Conservation (phyloP, 73 alveolate genomes). For the Urostyla sp. region DNA sequence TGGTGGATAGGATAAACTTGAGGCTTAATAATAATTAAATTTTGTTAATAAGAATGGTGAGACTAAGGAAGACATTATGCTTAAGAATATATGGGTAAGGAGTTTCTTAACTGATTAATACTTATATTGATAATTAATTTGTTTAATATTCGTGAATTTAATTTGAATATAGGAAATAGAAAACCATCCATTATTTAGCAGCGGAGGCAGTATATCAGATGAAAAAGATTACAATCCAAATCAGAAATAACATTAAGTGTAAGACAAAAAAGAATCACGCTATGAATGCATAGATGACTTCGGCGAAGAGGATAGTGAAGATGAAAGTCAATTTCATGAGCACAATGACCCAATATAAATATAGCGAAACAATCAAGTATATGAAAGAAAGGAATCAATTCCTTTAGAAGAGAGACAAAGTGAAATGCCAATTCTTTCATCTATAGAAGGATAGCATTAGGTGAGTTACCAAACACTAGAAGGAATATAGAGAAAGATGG, state of each 20-base stretch:
- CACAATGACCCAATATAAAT: too few relatives aligned
- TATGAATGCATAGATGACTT: too few relatives aligned
- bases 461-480: conserved; percentile 4
- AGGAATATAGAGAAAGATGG: conserved; percentile 8
- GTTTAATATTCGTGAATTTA: too few relatives aligned
- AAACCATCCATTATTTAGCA: conserved; percentile 41
- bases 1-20: background rate
- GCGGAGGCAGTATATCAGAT: conserved; percentile 26
- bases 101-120: too few relatives aligned
- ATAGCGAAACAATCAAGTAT: too few relatives aligned
- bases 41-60: background rate
- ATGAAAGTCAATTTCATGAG: background rate
- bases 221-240: conserved; percentile 27
- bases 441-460: background rate
- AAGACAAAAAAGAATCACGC: too few relatives aligned
- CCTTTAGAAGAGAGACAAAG: background rate
- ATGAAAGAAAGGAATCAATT: background rate
- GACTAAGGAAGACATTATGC: conserved; percentile 49
- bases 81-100: conserved; percentile 50
- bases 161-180: too few relatives aligned
- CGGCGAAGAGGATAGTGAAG: background rate
- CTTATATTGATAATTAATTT: too few relatives aligned
- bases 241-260: too few relatives aligned
- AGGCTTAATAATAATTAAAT: background rate
- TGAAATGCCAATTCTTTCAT: conserved; percentile 22